phyloP scores from a whole-genome alignment of 2,329 filamentous ascomycete genomes.

The Aspergillus thermomutatus region DNA sequence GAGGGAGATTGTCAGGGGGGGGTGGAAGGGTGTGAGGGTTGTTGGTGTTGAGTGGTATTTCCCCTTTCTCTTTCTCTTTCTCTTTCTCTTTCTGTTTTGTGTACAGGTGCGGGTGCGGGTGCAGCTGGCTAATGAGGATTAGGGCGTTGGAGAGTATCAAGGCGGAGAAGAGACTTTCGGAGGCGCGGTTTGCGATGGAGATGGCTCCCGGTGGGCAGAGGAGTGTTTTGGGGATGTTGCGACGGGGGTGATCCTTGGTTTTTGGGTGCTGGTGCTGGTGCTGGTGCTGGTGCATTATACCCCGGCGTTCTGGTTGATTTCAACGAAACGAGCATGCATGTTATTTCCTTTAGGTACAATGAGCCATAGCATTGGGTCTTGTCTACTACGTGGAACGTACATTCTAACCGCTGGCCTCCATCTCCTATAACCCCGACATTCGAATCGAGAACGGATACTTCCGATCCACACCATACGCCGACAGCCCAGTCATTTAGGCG shows the following conservation, averaged over 20 bases:
- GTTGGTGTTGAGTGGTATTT: conserved; percentile 76
- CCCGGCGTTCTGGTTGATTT: background rate
- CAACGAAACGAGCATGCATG: background rate
- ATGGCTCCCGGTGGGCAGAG: conserved; percentile 60
- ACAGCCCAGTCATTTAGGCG: too few relatives aligned
- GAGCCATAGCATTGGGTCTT: background rate
- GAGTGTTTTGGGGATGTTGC: conserved; percentile 59
- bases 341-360: background rate
- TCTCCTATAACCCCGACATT: too few relatives aligned
- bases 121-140: conserved; percentile 14
- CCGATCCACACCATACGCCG: too few relatives aligned
- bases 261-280: background rate
- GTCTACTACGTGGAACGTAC: too few relatives aligned
- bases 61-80: conserved; percentile 8
- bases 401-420: too few relatives aligned
- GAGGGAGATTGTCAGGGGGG: conserved; percentile 66
- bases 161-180: conserved; percentile 68
- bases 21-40: conserved; percentile 71
- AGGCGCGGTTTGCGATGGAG: conserved; percentile 67
- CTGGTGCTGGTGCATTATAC: background rate
- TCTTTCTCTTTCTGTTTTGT: background rate
- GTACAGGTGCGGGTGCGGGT: background rate
- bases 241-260: conserved; percentile 6
- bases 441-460: too few relatives aligned
- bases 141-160: conserved; percentile 84